Percentiles rank a stretch among this genome's conserved stretches.
Evolutionary conservation across 805 yeast genomes (phyloP).

Genomic region (Ogataea ganodermae): DNA sequence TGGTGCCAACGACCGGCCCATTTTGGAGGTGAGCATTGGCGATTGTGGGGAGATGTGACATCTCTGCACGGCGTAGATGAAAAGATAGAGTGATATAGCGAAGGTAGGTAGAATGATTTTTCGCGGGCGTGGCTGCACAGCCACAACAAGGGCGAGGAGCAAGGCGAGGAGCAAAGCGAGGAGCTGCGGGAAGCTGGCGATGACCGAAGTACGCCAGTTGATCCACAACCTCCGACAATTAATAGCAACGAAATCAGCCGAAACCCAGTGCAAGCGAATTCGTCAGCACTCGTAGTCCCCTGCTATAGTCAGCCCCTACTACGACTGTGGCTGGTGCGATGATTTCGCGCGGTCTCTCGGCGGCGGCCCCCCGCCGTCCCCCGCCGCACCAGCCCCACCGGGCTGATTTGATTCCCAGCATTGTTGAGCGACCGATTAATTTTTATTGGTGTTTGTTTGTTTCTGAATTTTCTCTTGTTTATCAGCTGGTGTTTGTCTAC

Average conservation of each 20-base stretch:
- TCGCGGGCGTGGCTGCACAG: neutral
- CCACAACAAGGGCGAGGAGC: too few relatives aligned
- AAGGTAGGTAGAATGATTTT: neutral
- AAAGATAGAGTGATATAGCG: neutral
- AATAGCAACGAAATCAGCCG: too few relatives aligned
- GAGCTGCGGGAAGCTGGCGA: too few relatives aligned
- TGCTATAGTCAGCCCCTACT: neutral
- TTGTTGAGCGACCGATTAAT: conserved; percentile 7
- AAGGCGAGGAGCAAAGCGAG: too few relatives aligned
- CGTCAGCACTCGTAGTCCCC: too few relatives aligned
- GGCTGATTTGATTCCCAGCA: neutral
- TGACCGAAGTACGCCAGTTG: too few relatives aligned
- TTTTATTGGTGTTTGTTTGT: conserved; percentile 4
- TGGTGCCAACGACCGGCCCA: conserved; percentile 24
- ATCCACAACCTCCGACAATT: too few relatives aligned
- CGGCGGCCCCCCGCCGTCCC: neutral
- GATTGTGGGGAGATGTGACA: conserved; percentile 31
- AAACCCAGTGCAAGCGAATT: too few relatives aligned
- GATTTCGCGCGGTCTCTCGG: neutral
- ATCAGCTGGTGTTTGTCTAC: neutral
- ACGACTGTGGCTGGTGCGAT: neutral
- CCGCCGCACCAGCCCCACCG: conserved; percentile 6
- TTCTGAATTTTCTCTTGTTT: conserved; percentile 4
- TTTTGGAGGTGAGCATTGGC: conserved; percentile 20
- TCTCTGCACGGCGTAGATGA: neutral